Base-by-base conservation (phyloP, 2,329 filamentous ascomycete species). In the Rutstroemia sp. region DNA sequence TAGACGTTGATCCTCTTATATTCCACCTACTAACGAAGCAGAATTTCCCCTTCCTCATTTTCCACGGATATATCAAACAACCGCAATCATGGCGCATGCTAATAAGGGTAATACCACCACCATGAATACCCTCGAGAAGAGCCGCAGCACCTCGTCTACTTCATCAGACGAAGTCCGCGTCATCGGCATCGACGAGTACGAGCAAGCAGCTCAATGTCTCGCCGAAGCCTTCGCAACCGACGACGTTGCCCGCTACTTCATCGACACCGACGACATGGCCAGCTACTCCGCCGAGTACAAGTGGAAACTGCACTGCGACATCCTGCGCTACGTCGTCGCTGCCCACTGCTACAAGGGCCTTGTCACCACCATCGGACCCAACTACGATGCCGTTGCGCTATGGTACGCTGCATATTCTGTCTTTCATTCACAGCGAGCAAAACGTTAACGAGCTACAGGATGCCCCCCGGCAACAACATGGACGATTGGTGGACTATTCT, bases 201-300 rank as follows among this genome's bases (percentile, higher is more conserved):
- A 84, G 68, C 80, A 83, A 68, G 88, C 87, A 34, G 87, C 84
- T 25, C 74, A 80, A 38, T 84, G 85, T 66, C 80, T 95, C 63
- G 86, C 89, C 48, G 83, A 89, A 69, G 86, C 89, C 61, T 94
- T 95, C 73, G 84, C 81, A 57, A 76, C 83, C 59, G 89, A 94
- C 70, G 81, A 88, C 57, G 79, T 90, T 60, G 83, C 84, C 60
- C 78, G 81, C 69, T 94, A 92, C 73, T 83, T 90, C 65, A 76
- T 92, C 65, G 82, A 88, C 67, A 82, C 84, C 47, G 82, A 86
- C 58, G 87, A 89, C 69, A 80, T 82, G 72, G 76, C 76, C 60
- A 71, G 77, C 60, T 81, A 80, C 72, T 78, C 82, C 48, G 77
- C 82, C 66, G 81, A 88, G 70, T 76, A 83, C 68, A 86, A 84